A percentile compares a stretch with the other conserved stretches of the same genome.
Evolutionary conservation across 768 basidiomycete genomes (phyloP).

Genomic region (Postia placenta): DNA sequence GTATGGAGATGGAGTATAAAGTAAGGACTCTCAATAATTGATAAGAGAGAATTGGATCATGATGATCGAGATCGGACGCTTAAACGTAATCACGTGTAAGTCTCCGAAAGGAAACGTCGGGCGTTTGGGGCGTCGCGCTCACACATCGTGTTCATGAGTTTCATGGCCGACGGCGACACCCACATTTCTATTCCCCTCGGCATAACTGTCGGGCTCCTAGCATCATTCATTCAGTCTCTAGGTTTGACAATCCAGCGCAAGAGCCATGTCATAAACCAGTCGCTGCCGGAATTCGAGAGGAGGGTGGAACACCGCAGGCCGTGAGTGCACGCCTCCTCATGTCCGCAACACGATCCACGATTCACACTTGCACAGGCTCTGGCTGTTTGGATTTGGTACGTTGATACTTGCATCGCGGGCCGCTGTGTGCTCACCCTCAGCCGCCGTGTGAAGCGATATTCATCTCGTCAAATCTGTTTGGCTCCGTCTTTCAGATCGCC

Average conservation of each 20-base stretch:
- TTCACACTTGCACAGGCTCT: slow-evolving; percentile 45
- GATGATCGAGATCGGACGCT: not conserved
- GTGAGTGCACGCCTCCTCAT: slow-evolving; percentile 33
- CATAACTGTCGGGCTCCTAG: slow-evolving; percentile 61
- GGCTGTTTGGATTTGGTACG: slow-evolving; percentile 77
- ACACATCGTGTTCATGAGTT: slow-evolving; percentile 1
- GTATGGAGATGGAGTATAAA: not conserved
- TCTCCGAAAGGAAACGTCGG: not conserved
- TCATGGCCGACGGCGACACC: slow-evolving; percentile 21
- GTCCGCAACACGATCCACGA: slow-evolving; percentile 1
- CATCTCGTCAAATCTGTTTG: slow-evolving; percentile 82
- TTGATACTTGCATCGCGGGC: slow-evolving; percentile 4
- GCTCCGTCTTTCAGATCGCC: slow-evolving; percentile 88
- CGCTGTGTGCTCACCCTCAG: slow-evolving; percentile 5
- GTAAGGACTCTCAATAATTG: too few species aligned
- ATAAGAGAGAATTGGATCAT: not conserved
- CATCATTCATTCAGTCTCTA: slow-evolving; percentile 84
- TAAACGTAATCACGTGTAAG: not conserved
- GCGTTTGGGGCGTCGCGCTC: not conserved
- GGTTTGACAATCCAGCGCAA: slow-evolving; percentile 92
- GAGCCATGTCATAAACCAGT: slow-evolving; percentile 82
- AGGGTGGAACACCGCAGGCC: slow-evolving; percentile 74
- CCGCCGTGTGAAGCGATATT: slow-evolving; percentile 47
- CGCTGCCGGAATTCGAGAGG: slow-evolving; percentile 55
- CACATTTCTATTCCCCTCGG: slow-evolving; percentile 36